Base-by-base conservation (phyloP, 164 flowering plant genomes). In the Sextonia rubra region DNA sequence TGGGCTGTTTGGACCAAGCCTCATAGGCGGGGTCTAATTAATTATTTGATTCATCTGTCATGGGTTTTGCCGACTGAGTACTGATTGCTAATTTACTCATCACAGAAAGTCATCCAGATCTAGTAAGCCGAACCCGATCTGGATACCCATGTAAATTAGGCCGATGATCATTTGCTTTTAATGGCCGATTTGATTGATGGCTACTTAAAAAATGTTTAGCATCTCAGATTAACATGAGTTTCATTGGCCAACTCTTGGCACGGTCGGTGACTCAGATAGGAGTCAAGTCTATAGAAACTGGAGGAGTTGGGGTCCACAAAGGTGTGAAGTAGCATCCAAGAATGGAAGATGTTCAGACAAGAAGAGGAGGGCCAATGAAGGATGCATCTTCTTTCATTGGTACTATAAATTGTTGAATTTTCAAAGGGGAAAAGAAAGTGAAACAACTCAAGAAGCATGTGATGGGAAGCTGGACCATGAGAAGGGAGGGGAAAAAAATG, bases 391-490 rank as follows among this genome's bases (percentile, higher is more conserved):
- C 64, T 4, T 23, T 22, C 64, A 9, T 52, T 0, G 44, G 44
- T 32, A 0, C 12, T 18, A 11, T 52, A 18, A 11, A 52, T 52
- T 52, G 12, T 52, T 52, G 20, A 52, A 61, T 3, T 22, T 61
- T 61, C 64, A 61, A 61, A 7, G 64, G 64, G 14, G 12, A 61
- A 61, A 61, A 25, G 64, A 25, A n/a, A 61, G 27, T 12, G 5
- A 61, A 68, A 68, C 12, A 26, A 63, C 23, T 23, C 55, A 47
- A 55, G 47, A 37, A 2, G 47, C 75, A 68, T 68, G 80, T 75
- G 75, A 70, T 74, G 68, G 47, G 76, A 47, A 61, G 72, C 52
- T 61, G 71, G 62, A 74, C 58, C 12, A 52, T 52, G n/a, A 52
- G 58, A 12, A 14, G 20, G 20, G 4, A 12, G 18, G 56, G 12